Base-by-base conservation (phyloP, 164 flowering plant genomes). In the Paratinospora sagittata region DNA sequence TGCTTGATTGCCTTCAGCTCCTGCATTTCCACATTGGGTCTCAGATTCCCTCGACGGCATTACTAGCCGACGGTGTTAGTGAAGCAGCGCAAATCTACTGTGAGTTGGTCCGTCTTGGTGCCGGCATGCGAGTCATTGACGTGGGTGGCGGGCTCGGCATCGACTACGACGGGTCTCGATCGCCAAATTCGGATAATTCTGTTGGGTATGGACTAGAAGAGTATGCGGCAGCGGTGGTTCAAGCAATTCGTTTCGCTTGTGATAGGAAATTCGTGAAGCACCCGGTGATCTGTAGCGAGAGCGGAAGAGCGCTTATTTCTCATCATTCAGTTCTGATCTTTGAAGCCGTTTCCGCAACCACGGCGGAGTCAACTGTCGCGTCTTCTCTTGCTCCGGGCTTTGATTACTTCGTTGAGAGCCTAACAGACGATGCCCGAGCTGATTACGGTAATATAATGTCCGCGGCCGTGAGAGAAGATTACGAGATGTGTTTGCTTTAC, bases 11-110 rank as follows among this genome's bases (percentile, higher is more conserved):
- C 72, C 80, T 92, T 49, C 93, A 89, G 69, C 77, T 92, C 74
- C 82, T 95, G 80, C 97, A 95, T 84, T 95, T 92, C 68, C 99
- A 95, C 68, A 91, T 95, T 33, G 97, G 99, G 3, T 95, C 97
- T 45, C 99, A 96, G 85, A 96, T 96, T 72, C 99, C 99, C 0
- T 76, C 97, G 0, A 93, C 96, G 0, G 73, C 80, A 0, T 68
- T 95, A 26, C 84, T 95, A 3, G 78, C 90, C 2, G 97, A 95
- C 60, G 94, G 99, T 0, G 96, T 92, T 0, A 77, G 85, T 8
- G 99, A 95, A 80, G 99, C 93, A 2, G 87, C 98, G 0, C 99
- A 92, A 84, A 84, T 95, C 69, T 95, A 91, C 74, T 90, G 96
- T 62, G 99, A 96, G 68, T 70, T 96, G 24, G 89, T 81, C 76